phyloP scores from a whole-genome alignment of 345 rosid species.

The Lepidium africanum region DNA sequence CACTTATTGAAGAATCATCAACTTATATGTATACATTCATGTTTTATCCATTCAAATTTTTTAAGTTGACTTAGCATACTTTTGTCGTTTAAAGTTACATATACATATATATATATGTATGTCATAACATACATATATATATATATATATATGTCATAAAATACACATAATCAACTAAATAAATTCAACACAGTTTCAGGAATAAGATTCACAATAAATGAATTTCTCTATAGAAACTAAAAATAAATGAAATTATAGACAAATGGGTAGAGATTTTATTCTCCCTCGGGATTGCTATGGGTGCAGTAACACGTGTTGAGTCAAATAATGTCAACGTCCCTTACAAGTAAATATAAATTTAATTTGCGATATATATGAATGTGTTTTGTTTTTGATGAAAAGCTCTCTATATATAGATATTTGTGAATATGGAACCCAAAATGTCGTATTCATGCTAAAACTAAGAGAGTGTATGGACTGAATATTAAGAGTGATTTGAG shows the following conservation, averaged over 20 bases:
- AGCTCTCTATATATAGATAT: no score
- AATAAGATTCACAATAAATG: no score
- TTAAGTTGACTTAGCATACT: neutral
- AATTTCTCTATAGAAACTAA: neutral
- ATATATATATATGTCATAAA: no score
- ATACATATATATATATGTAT: no score
- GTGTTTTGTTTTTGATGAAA: no score
- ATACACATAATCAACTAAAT: no score
- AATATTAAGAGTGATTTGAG: no score
- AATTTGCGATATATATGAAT: neutral
- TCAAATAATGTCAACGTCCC: neutral
- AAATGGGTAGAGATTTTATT: constrained; percentile 4
- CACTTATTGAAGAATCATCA: neutral
- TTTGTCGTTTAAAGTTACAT: neutral
- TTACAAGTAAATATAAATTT: neutral
- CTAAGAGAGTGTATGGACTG: no score
- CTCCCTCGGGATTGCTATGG: constrained; percentile 25
- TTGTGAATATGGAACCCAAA: no score
- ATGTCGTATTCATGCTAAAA: no score
- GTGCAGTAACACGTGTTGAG: constrained; percentile 18
- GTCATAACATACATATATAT: no score
- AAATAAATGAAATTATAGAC: neutral
- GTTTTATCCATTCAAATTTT: neutral
- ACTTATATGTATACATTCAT: neutral
- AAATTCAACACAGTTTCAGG: no score